phyloP scores from a whole-genome alignment of 2,329 filamentous ascomycete species.

The Arthrinium phaeospermum region DNA sequence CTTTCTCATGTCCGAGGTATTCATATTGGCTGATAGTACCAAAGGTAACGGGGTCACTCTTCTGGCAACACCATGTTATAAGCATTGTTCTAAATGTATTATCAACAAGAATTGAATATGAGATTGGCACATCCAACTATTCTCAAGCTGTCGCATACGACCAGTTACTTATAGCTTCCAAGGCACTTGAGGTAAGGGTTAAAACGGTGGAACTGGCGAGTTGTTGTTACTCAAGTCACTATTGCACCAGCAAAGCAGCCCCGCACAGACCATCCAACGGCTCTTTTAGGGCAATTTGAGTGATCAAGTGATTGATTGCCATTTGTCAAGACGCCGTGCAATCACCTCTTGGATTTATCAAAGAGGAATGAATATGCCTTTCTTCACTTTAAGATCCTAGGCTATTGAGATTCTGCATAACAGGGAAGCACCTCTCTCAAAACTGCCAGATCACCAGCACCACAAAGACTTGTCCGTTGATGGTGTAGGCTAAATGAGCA shows the following conservation, averaged over 20 bases:
- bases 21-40: neutral
- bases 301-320: neutral
- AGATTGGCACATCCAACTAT: neutral
- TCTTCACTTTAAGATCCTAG: neutral
- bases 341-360: neutral
- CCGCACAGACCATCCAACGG: neutral
- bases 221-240: neutral
- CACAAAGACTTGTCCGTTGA: neutral
- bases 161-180: neutral
- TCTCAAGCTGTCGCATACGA: neutral
- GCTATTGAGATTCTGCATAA: neutral
- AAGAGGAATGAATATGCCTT: neutral
- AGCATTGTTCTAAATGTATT: neutral
- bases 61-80: neutral
- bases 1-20: neutral
- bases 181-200: neutral
- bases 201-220: neutral
- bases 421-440: neutral
- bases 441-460: neutral
- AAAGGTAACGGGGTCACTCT: neutral
- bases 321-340: neutral
- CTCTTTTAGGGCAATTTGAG: neutral
- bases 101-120: too few relatives aligned
- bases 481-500: neutral
- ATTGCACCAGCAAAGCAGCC: neutral